Base-by-base conservation (phyloP, 352 stramenopile genomes). In the Globisporangium carolinianum region DNA sequence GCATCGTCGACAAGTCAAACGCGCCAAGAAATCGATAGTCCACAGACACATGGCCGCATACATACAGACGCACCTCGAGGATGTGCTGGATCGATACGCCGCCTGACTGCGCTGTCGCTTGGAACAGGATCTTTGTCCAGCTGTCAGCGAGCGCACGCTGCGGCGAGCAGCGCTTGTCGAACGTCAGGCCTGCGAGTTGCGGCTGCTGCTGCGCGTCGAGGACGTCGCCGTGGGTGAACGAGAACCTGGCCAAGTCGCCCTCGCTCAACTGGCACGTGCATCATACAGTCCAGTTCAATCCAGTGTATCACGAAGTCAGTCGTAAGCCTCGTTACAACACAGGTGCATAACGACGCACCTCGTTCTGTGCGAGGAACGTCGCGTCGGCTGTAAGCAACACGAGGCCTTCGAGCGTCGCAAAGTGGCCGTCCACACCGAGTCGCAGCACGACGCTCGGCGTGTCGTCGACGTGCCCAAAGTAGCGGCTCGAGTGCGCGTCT, bases 71-170 rank as follows among this genome's bases (percentile, higher is more conserved):
- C 42, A 92, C 82, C 75, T 88, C 71, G 6, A 91, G 37, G 51
- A 93, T 79, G 14, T 61, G 72, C 12, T 85, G 67, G 41, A 93
- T 83, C 14, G 69, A 71, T n/a, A 91, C 49, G 5, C 81, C 79
- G 35, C 75, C 74, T 6, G 67, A 78, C 9, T 75, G 72, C n/a
- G 79, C 79, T 24, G 86, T 81, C 55, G 76, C 85, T 61, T 93
- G 83, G 59, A 93, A 93, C 47, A 90, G 58, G 63, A 93, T 89
- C 59, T 95, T 95, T 24, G 86, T 95, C 86, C 86, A 95, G 62
- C 86, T 95, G 54, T 95, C 86, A 1, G 86, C 75, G 24, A 95
- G 72, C 3, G 83, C 86, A 32, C 86, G 77, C 53, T 94, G 84
- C 12, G 84, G 76, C 12, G 86, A 95, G 50, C 84, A 95, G 12